These are phyloP conservation scores for Candida glucosophila DNA, from an alignment of 1,139 yeast genomes.

Conservation along the genomic window DNA sequence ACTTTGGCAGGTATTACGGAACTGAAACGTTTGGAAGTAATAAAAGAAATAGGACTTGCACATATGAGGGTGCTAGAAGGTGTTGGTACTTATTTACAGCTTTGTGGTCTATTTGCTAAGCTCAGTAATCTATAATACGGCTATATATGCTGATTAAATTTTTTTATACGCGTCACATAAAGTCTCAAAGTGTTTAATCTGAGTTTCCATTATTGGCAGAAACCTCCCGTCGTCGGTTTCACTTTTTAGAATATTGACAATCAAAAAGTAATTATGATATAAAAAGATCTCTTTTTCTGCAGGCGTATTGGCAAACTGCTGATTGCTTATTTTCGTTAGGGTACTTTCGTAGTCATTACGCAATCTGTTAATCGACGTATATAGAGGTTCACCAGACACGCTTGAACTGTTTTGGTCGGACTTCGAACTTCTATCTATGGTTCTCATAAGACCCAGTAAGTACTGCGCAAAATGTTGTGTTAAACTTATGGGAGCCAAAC, in stretches of 20 bases:
- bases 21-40: slow-evolving; percentile 58
- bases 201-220: slow-evolving; percentile 33
- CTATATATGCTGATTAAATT: slow-evolving; percentile 2
- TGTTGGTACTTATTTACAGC: slow-evolving; percentile 76
- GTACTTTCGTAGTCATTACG: slow-evolving; percentile 73
- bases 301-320: slow-evolving; percentile 25
- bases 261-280: slow-evolving; percentile 63
- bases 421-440: slow-evolving; percentile 26
- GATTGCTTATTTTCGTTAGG: slow-evolving; percentile 57
- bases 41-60: slow-evolving; percentile 79
- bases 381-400: slow-evolving; percentile 58
- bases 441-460: slow-evolving; percentile 60
- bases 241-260: slow-evolving; percentile 38
- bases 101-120: slow-evolving; percentile 76
- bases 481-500: slow-evolving; percentile 47
- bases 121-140: slow-evolving; percentile 23
- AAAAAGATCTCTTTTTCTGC: slow-evolving; percentile 60
- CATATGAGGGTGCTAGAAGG: slow-evolving; percentile 95
- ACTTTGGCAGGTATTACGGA: slow-evolving; percentile 63
- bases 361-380: slow-evolving; percentile 57
- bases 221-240: slow-evolving; percentile 28
- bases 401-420: slow-evolving; percentile 11
- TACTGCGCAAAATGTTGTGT: slow-evolving; percentile 78
- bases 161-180: slow-evolving; percentile 52
- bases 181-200: slow-evolving; percentile 51